Base-by-base conservation (phyloP, 148 eudicot genomes). In the Rhododendron vialii region DNA sequence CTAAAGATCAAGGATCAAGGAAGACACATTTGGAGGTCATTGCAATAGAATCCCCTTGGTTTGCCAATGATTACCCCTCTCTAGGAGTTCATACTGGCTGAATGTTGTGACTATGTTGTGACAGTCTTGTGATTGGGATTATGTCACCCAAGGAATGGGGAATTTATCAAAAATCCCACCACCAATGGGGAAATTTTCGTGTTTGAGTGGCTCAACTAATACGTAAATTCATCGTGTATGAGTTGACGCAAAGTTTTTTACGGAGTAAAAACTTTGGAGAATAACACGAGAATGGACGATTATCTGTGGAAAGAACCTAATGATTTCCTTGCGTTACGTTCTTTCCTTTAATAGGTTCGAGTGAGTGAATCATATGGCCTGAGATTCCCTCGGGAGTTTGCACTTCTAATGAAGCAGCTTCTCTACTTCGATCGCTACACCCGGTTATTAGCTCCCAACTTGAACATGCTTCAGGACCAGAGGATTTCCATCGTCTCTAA, bases 351-450 rank as follows among this genome's bases (percentile, higher is more conserved):
- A 84, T 84, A 97, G 99, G 94, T 97, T 78, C 93, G 98, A 75
- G 98, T 97, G 63, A 97, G 99, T 86, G 99, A 97, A 88, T 97
- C 99, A 5, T 97, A 97, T 84, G 99, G 99, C 43, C 87, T 95
- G 86, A 94, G 91, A 86, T 97, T 97, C 83, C 99, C 99, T 30
- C 91, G 99, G 83, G 99, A 97, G 89, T 97, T 97, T 80, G 99
- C 99, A 43, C 99, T 97, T 85, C 92, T 97, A 24, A 90, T 97
- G 95, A 97, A 97, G 86, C 99, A 97, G 88, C 98, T 97, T 71
- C 93, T 97, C 51, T 97, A 97, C 89, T 97, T 97, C 80, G 99
- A 97, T 80, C 96, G 99, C 18, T 97, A 95, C 92, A 94, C 99
- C 45, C 98, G 99, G 59, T 86, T 97, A 87, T 88, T 97, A 59